Evolutionary conservation across 768 basidiomycete genomes (phyloP).

Genomic region (Hygrophorus pudorinus): DNA sequence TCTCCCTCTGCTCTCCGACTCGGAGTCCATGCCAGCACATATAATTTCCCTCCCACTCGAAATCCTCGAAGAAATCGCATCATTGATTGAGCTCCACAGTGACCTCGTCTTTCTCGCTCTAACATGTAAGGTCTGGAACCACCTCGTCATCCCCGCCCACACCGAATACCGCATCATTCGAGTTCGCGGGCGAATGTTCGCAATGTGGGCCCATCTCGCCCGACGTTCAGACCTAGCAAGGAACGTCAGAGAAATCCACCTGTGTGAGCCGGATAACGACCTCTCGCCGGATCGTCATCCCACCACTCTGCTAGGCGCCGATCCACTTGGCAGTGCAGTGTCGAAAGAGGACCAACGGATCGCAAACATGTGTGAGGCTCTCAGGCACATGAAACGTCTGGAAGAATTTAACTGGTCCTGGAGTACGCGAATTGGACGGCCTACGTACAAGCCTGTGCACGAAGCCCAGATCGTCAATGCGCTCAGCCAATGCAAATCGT

Average conservation of each 20-base stretch:
- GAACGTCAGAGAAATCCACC: conserved; percentile 36
- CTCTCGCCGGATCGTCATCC: conserved; percentile 32
- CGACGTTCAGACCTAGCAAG: conserved; percentile 36
- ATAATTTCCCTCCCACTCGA: conserved; percentile 29
- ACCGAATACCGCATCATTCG: conserved; percentile 40
- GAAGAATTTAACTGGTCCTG: conserved; percentile 35
- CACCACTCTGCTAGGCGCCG: conserved; percentile 23
- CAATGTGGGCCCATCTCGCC: conserved; percentile 43
- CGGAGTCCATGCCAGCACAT: background rate
- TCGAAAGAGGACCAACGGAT: conserved; percentile 24
- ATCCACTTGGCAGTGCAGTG: conserved; percentile 14
- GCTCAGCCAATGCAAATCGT: conserved; percentile 17
- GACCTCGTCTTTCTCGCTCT: conserved; percentile 37
- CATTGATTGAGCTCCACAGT: conserved; percentile 29
- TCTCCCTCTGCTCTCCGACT: too few species aligned
- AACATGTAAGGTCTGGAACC: conserved; percentile 27
- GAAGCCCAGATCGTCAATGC: conserved; percentile 30
- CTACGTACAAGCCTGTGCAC: conserved; percentile 23
- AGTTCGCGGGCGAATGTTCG: conserved; percentile 27
- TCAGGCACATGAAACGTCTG: conserved; percentile 32
- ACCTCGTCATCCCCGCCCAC: conserved; percentile 35
- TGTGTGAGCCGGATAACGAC: conserved; percentile 29
- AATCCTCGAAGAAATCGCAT: conserved; percentile 36
- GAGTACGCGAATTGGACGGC: conserved; percentile 17
- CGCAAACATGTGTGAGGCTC: conserved; percentile 28